Base-by-base conservation (phyloP, 805 yeast species). In the Pichia gijzeniarum region DNA sequence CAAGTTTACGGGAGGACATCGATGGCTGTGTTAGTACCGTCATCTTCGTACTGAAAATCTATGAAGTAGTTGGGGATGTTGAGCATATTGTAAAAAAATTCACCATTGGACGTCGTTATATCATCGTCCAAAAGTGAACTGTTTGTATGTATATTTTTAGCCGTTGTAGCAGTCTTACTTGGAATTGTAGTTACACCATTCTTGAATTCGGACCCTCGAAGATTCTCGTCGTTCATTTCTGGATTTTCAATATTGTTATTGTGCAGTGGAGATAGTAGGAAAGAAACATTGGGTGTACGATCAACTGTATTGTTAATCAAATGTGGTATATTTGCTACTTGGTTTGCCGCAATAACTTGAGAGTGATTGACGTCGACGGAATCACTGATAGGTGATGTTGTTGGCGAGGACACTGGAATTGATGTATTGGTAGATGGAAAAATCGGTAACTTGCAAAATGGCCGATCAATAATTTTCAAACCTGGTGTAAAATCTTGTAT, bases 61-160 rank as follows among this genome's bases (percentile, higher is more conserved):
- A 60, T 35, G 36, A 60, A 35, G 38, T 58, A 61, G 12, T 52
- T 58, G 1, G 70, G 68, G 16, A 65, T 43, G 33, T 55, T 60
- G 41, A 65, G 57, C 56, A 64, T 53, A 35, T 57, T 63, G 35
- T 62, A 67, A 20, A 61, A 54, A 14, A 60, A 38, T 8, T 22
- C 25, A n/a, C 31, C 41, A 10, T 25, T 25, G 28, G 28, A 25
- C 10, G 28, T 7, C 6, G 33, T 30, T 30, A 30, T 19, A 16
- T 30, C 22, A 17, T 20, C 18, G 7, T 35, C 21, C n/a, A 35
- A 10, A 19, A 30, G n/a, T 20, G 25, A 35, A 30, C 30, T 13
- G 9, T 20, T 31, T 7, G 30, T 19, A 31, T 19, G 8, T 5
- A 8, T 18, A 18, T 27, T 38, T 5, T 9, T 10, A 18, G 18